Base-by-base conservation (phyloP, 495 filamentous ascomycete genomes). In the Filosporella fistucella region DNA sequence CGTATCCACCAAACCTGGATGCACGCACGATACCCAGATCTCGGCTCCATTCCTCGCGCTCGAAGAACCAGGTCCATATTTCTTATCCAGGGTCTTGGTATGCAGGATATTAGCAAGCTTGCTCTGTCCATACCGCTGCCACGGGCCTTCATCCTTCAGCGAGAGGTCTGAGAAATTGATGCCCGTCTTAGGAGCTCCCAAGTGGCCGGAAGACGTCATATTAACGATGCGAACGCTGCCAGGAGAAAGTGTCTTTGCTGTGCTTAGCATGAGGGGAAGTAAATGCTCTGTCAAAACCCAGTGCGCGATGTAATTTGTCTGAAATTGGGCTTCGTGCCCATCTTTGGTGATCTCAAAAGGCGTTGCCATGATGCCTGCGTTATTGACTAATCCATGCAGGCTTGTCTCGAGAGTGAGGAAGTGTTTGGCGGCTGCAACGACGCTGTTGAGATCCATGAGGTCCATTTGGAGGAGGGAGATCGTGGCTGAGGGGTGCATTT, bases 81-180 rank as follows among this genome's bases (percentile, higher is more conserved):
- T 60, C 47, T 60, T 52, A 54, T 59, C 28, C 33, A 91, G 68
- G 52, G 85, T 73, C 8, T 56, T 57, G 2, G 78, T 70, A 50
- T 78, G 82, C 5, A 88, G 66, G 14, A 88, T 68, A 58, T 87
- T 88, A 11, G 82, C 81, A 3, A 87, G 74, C 67, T 90, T 89
- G 55, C 69, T 72, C 32, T 86, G 74, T 11, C 68, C 75, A 60
- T 90, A 91, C 17, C 80, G 76, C 14, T 56, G 45, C 64, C 62
- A 74, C 18, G 68, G 65, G 47, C 57, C 63, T 12, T 41, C 52
- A n/a, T 60, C 58, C 55, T 62, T 61, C 29, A 67, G 68, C 49
- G 47, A 78, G 67, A 45, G 70, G 71, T 55, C 60, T 57, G 50
- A 76, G 71, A 48, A 69, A 63, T 41, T 69, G 68, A 69, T 69